Evolutionary conservation across 2,329 filamentous ascomycete genomes (phyloP).

Genomic region (Cercospora janseana): DNA sequence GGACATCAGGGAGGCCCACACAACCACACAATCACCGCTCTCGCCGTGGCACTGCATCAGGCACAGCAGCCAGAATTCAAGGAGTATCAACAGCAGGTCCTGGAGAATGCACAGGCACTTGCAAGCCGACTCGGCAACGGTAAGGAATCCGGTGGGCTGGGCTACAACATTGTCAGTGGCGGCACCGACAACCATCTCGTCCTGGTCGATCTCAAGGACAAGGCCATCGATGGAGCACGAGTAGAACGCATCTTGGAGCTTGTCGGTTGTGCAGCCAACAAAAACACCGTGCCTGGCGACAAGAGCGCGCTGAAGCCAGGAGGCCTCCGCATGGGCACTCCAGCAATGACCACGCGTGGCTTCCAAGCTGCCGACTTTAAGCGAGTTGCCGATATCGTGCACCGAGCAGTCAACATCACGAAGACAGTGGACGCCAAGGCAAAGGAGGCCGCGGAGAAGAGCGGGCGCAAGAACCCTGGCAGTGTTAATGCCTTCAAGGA

Average conservation of each 20-base stretch:
- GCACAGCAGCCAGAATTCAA: conserved; percentile 86
- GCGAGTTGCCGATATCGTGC: conserved; percentile 80
- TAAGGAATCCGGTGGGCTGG: conserved; percentile 73
- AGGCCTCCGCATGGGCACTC: conserved; percentile 89
- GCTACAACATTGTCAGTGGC: conserved; percentile 86
- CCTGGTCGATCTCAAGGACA: conserved; percentile 84
- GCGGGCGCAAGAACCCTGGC: conserved; percentile 63
- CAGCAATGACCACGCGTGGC: conserved; percentile 96
- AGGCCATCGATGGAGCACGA: conserved; percentile 85
- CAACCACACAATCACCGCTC: conserved; percentile 97
- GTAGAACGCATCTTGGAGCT: conserved; percentile 94
- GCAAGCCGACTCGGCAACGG: conserved; percentile 63
- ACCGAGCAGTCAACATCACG: conserved; percentile 76
- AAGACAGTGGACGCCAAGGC: conserved; percentile 72
- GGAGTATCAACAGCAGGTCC: conserved; percentile 84
- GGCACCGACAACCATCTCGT: conserved; percentile 98
- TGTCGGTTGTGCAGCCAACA: conserved; percentile 98
- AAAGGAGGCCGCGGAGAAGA: conserved; percentile 65
- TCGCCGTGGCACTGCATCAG: conserved; percentile 92
- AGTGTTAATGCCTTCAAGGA: conserved; percentile 67
- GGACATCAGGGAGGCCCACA: conserved; percentile 97
- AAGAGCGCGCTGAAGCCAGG: conserved; percentile 90
- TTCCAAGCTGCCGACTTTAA: conserved; percentile 86
- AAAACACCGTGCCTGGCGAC: conserved; percentile 97
- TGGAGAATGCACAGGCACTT: conserved; percentile 87